phyloP scores from a whole-genome alignment of 202 grass and related monocot genomes.

The Panicum virgatum region DNA sequence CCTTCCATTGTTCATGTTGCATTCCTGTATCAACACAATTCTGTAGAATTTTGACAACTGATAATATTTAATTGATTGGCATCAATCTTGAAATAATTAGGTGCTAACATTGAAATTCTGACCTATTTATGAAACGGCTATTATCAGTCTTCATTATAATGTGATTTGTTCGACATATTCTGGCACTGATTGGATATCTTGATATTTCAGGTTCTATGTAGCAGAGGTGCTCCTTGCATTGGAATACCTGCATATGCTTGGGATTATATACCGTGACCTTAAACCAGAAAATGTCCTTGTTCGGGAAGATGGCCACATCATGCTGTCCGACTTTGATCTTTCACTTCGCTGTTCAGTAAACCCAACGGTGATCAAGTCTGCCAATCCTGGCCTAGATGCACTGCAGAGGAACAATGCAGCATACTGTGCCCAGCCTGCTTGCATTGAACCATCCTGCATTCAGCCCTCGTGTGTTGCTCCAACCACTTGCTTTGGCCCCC shows the following conservation, averaged over 20 bases:
- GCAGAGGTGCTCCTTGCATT: slow-evolving; percentile 78
- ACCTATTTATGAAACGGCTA: neutral
- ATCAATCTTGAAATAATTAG: neutral
- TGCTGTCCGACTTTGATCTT: slow-evolving; percentile 84
- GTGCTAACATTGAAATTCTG: neutral
- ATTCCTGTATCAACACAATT: neutral
- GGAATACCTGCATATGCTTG: slow-evolving; percentile 90
- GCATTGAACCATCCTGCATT: slow-evolving; percentile 71
- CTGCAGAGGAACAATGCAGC: slow-evolving; percentile 64
- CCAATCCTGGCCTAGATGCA: slow-evolving; percentile 64
- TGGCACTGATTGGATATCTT: neutral
- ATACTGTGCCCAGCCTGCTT: slow-evolving; percentile 81
- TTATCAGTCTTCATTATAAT: slow-evolving; percentile 15
- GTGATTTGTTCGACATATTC: neutral
- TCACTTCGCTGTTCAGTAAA: slow-evolving; percentile 71
- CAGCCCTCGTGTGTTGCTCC: slow-evolving; percentile 83
- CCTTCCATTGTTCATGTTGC: neutral
- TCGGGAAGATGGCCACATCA: slow-evolving; percentile 83
- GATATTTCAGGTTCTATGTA: slow-evolving; percentile 79
- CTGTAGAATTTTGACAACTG: neutral
- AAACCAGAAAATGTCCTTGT: slow-evolving; percentile 90
- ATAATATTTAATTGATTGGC: slow-evolving; percentile 2
- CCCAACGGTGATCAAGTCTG: slow-evolving; percentile 62
- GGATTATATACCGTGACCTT: slow-evolving; percentile 89
- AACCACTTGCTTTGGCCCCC: slow-evolving; percentile 75